Conservation (phyloP, 83 land plant genomes). For the Picea engelmannii region DNA sequence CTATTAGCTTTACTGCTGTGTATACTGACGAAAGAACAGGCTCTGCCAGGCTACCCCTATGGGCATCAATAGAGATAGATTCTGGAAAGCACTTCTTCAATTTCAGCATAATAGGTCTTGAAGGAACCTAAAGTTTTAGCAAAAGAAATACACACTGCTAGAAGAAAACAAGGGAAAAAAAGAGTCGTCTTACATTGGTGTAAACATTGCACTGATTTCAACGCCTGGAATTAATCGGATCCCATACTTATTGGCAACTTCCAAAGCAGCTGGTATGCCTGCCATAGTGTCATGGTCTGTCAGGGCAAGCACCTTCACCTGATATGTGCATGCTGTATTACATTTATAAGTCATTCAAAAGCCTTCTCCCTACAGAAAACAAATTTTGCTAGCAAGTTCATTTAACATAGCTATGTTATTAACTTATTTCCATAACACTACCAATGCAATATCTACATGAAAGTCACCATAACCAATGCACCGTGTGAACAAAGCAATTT, state of each 20-base stretch:
- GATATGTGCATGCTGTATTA: constrained; percentile 27
- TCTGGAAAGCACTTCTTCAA: too few relatives aligned
- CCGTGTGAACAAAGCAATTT: background rate
- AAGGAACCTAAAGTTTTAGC: too few relatives aligned
- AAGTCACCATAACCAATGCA: background rate
- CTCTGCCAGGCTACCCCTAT: too few relatives aligned
- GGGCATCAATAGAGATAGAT: too few relatives aligned
- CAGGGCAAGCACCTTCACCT: constrained; percentile 95
- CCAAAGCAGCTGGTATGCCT: constrained; percentile 79
- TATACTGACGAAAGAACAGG: too few relatives aligned
- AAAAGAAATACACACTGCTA: background rate
- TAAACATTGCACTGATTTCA: constrained; percentile 79
- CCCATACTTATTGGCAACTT: constrained; percentile 68
- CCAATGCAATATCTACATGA: background rate
- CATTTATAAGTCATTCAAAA: constrained; percentile 10
- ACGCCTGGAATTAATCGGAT: constrained; percentile 90
- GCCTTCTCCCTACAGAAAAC: background rate
- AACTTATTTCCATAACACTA: background rate
- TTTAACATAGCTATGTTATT: background rate
- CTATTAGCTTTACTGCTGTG: too few relatives aligned
- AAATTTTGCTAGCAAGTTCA: constrained; percentile 1
- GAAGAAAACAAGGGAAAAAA: background rate
- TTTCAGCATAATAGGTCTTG: too few relatives aligned
- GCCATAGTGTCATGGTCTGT: constrained; percentile 98
- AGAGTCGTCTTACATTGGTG: constrained; percentile 40